Evolutionary conservation across 306 rosid species (phyloP), one percentile per base, ranked within the genome.

Genomic region (Lablab purpureus): DNA sequence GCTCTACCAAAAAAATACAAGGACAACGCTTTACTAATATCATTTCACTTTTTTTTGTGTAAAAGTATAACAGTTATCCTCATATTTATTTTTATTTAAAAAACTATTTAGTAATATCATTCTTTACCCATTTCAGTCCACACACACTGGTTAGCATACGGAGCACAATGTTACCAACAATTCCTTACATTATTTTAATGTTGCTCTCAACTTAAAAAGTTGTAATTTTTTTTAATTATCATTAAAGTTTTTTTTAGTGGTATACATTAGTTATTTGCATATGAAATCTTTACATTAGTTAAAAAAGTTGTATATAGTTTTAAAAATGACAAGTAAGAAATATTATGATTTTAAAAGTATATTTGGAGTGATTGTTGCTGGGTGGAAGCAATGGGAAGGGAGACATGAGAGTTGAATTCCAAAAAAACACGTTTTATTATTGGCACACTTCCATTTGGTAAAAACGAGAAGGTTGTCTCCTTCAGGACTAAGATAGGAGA

Each of bases 381-480:
- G 17, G 27, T 69, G 14, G 9, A 23, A 25, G 43, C 5, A 14
- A 41, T 1, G 2, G 1, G 32, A 43, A 23, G 45, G 2, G 40
- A 23, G 55, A 25, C 73, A 68, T 2, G 1, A 10, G 21, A 23
- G 19, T 43, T 69, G 5, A 46, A 25, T 69, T 5, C 21, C 17
- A 25, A 19, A 74, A 78, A 67, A 74, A 43, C 80, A 78, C 46
- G 40, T 76, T 36, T 40, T 22, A 63, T 58, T 5, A 37, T 77
- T 55, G 62, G 65, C 45, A 37, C 5, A 37, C 5, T 51, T 51
- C 36, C 58, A 22, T 65, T 73, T 46, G 34, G 22, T 14, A 21
- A 55, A 65, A 41, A 8, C 67, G 54, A 27, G 43, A 60, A 30
- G 40, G 67, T 62, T 63, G 60, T 22, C 30, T 18, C 56, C 30